Percentiles rank a stretch among this genome's conserved stretches.
These are phyloP conservation scores for Sugiyamaella neomexicana DNA, from an alignment of 1,139 yeast species.

Conservation along the genomic window DNA sequence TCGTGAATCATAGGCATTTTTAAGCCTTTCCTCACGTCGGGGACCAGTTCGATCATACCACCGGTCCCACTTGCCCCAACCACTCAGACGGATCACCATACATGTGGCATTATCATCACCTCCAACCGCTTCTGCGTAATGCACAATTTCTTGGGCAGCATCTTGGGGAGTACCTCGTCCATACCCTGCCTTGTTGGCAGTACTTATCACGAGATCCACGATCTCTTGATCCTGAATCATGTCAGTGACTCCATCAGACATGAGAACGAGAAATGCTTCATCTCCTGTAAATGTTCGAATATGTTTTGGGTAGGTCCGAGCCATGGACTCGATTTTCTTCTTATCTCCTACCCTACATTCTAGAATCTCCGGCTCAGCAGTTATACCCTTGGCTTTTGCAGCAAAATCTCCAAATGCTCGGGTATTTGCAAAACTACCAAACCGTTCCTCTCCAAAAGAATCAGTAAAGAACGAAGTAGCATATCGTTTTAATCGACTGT, in stretches of 20 bases:
- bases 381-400: constrained; percentile 79
- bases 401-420: constrained; percentile 87
- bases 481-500: constrained; percentile 65
- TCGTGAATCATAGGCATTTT: constrained; percentile 44
- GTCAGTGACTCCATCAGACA: constrained; percentile 87
- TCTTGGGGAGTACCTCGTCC: constrained; percentile 77
- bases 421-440: constrained; percentile 83
- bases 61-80: constrained; percentile 88
- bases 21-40: constrained; percentile 67
- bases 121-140: constrained; percentile 81
- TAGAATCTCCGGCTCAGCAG: constrained; percentile 87
- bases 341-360: constrained; percentile 62
- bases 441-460: constrained; percentile 91
- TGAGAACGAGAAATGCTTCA: constrained; percentile 74
- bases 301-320: constrained; percentile 23
- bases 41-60: constrained; percentile 77
- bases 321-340: constrained; percentile 39
- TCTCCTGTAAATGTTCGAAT: constrained; percentile 51
- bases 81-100: constrained; percentile 70
- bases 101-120: constrained; percentile 96
- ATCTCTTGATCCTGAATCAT: constrained; percentile 85
- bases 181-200: constrained; percentile 66
- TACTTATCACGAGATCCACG: constrained; percentile 76
- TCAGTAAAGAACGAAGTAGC: constrained; percentile 80
- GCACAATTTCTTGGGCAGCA: constrained; percentile 81